Percentiles rank a stretch among this genome's conserved stretches.
These are phyloP conservation scores for Neofusicoccum sp. DNA, from an alignment of 2,329 filamentous ascomycete species.

Conservation along the genomic window DNA sequence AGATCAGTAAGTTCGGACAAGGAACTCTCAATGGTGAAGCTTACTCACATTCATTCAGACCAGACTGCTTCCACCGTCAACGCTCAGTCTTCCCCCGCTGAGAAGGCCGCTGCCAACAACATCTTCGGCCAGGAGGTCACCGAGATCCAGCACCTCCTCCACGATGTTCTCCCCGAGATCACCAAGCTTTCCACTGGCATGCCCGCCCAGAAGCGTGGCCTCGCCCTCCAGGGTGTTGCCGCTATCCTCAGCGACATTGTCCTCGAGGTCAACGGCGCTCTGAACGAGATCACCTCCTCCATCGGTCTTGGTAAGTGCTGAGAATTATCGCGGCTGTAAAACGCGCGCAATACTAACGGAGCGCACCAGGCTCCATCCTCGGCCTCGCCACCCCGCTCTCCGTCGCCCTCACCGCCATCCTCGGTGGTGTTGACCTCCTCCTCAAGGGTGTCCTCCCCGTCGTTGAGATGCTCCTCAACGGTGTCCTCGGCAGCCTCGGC, in stretches of 20 bases:
- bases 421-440: slow-evolving; percentile 3
- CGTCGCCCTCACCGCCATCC: slow-evolving; percentile 9
- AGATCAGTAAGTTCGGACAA: slow-evolving; percentile 8
- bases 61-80: slow-evolving; percentile 5
- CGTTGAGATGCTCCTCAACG: slow-evolving; percentile 12
- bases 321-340: too few relatives aligned
- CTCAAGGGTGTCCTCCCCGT: slow-evolving; percentile 7
- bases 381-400: slow-evolving; percentile 7
- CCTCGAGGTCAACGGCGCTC: slow-evolving; percentile 18
- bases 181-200: too few relatives aligned
- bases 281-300: slow-evolving; percentile 8
- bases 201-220: too few relatives aligned
- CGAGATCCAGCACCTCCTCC: background rate
- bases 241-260: slow-evolving; percentile 13
- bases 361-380: slow-evolving; percentile 3
- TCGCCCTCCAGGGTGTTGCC: slow-evolving; percentile 1
- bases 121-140: slow-evolving; percentile 2
- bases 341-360: background rate
- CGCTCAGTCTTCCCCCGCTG: background rate
- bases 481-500: slow-evolving; percentile 7
- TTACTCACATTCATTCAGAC: background rate
- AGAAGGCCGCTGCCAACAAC: slow-evolving; percentile 5
- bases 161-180: background rate
- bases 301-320: slow-evolving; percentile 18
- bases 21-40: background rate